Percentiles rank a stretch among this genome's conserved stretches.
phyloP scores from a whole-genome alignment of 805 yeast species.

The Saturnispora kantuleensis region DNA sequence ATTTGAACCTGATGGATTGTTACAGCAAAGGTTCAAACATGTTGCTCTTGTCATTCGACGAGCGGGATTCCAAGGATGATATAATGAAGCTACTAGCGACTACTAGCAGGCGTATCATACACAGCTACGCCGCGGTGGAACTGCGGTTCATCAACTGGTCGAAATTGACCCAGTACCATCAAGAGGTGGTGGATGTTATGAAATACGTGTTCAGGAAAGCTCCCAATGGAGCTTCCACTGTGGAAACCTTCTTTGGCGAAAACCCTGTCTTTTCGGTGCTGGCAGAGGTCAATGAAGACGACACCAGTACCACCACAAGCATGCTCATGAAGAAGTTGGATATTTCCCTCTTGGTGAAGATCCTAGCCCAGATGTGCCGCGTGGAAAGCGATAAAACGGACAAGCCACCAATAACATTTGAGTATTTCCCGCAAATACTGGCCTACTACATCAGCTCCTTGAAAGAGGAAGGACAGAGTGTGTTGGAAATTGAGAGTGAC shows the following conservation, averaged over 20 bases:
- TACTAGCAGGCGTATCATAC: not conserved
- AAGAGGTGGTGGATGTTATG: constrained; percentile 5
- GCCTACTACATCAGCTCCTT: constrained; percentile 16
- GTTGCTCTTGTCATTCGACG: constrained; percentile 3
- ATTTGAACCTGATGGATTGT: not conserved
- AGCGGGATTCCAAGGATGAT: constrained; percentile 3
- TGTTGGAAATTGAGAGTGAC: constrained; percentile 14
- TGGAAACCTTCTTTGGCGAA: constrained; percentile 18
- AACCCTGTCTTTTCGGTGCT: constrained; percentile 23
- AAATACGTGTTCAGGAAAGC: constrained; percentile 9
- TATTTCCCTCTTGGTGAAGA: not conserved
- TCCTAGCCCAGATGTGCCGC: constrained; percentile 4
- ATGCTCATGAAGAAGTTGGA: constrained; percentile 1
- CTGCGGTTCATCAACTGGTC: constrained; percentile 2
- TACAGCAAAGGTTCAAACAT: not conserved
- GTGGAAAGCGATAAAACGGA: not conserved
- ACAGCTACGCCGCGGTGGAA: not conserved
- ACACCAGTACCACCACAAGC: not conserved
- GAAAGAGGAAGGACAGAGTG: constrained; percentile 9
- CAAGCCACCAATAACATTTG: constrained; percentile 13
- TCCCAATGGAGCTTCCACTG: constrained; percentile 3
- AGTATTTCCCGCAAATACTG: constrained; percentile 21
- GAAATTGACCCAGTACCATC: constrained; percentile 5
- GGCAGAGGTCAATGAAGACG: constrained; percentile 12
- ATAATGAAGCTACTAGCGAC: constrained; percentile 1